phyloP scores from a whole-genome alignment of 2,329 filamentous ascomycete genomes.

The Pseudonectria buxi region DNA sequence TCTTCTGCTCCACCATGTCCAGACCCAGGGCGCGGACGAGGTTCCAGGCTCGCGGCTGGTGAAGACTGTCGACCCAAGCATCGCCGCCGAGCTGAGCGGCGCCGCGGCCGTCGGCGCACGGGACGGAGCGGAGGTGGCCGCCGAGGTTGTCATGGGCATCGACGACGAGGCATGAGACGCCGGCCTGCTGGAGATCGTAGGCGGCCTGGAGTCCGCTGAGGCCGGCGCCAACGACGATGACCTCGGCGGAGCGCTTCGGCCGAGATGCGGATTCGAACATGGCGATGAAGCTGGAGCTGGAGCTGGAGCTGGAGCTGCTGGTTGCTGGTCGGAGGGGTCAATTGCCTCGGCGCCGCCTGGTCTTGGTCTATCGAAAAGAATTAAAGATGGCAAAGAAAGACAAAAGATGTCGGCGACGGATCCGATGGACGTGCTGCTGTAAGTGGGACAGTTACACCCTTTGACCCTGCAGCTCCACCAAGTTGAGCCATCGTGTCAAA shows the following conservation, averaged over 20 bases:
- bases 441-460: no score
- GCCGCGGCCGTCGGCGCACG: constrained; percentile 8
- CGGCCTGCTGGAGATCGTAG: constrained; percentile 14
- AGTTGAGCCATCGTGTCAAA: no score
- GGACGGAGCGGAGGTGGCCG: constrained; percentile 8
- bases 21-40: constrained; percentile 5
- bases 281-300: no score
- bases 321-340: not conserved
- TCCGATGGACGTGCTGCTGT: no score
- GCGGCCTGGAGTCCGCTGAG: constrained; percentile 20
- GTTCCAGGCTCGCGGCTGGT: constrained; percentile 9
- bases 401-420: no score
- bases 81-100: constrained; percentile 11
- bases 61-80: constrained; percentile 15
- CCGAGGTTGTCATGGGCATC: constrained; percentile 11
- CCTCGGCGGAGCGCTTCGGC: constrained; percentile 11
- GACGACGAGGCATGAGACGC: constrained; percentile 18
- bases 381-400: no score
- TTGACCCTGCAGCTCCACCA: no score
- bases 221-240: constrained; percentile 20
- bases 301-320: no score
- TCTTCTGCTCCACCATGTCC: constrained; percentile 7
- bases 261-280: no score
- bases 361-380: no score
- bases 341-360: no score